Evolutionary conservation across 768 basidiomycete species (phyloP), one percentile per base, ranked within the genome.

Genomic region (Mycena kentingensis): DNA sequence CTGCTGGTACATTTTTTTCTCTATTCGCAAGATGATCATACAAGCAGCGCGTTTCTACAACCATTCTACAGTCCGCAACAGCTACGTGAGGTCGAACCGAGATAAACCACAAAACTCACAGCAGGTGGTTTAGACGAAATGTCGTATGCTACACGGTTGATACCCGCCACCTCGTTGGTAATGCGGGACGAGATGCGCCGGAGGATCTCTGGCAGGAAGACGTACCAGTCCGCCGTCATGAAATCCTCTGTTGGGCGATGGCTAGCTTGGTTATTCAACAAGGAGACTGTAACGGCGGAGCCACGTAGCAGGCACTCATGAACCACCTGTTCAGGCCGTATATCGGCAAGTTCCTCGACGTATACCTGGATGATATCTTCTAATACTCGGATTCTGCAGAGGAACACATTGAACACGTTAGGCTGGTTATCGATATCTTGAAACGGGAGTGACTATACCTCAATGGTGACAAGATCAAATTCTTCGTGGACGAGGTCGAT

Each of bases 141-240:
- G 65, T 99, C 97, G 63, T 92, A 93, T 8, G 93, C 93, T 35
- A 98, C 90, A 34, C 95, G 85, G 73, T 98, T 98, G 67, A 98
- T 85, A n/a, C 97, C 97, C 57, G 80, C 76, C 7, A 97, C 96
- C 70, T 99, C 97, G 69, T 98, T 99, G 31, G 97, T 99, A 59
- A 99, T 98, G 51, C 97, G 81, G 41, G 92, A 94, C 19, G 95
- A 98, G 64, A 99, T 93, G 60, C 87, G 85, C 56, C 88, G 85
- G 52, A 99, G 73, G 11, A 98, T 84, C 36, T 88, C 87, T 15
- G 93, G 75, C 24, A 95, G 95, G 80, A 98, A 99, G n/a, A 90
- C 85, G 73, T 90, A 93, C 96, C 96, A 98, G 68, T 98, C 96
- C 29, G 97, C 97, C 13, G 97, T 99, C 97, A 99, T 99, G 67